phyloP scores from a whole-genome alignment of 768 basidiomycete species.

The Tephrocybe sp. region DNA sequence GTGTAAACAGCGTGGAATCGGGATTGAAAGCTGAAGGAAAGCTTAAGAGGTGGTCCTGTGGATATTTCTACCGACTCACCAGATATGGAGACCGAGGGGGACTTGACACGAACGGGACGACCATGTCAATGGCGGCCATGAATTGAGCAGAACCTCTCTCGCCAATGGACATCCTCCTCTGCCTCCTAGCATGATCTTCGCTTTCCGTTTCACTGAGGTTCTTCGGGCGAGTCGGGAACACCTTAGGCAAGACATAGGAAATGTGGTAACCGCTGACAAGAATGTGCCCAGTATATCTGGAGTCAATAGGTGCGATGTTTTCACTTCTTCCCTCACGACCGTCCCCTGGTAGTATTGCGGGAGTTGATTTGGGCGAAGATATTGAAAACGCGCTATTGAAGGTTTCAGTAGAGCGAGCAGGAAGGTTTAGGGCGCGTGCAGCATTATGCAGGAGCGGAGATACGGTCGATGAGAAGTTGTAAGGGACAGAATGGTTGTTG shows the following conservation, averaged over 20 bases:
- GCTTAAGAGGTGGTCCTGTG: slow-evolving; percentile 4
- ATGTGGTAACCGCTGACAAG: slow-evolving; percentile 77
- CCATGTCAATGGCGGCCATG: slow-evolving; percentile 80
- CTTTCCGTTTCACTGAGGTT: slow-evolving; percentile 28
- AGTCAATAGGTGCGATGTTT: slow-evolving; percentile 50
- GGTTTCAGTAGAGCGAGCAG: slow-evolving; percentile 55
- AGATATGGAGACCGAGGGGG: slow-evolving; percentile 78
- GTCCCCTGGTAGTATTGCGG: slow-evolving; percentile 26
- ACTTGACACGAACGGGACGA: slow-evolving; percentile 64
- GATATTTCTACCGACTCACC: slow-evolving; percentile 35
- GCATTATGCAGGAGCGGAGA: slow-evolving; percentile 69
- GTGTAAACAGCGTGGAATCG: slow-evolving; percentile 74
- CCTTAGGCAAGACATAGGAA: slow-evolving; percentile 73
- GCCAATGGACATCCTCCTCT: slow-evolving; percentile 55
- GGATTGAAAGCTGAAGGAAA: slow-evolving; percentile 63
- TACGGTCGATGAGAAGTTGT: slow-evolving; percentile 66
- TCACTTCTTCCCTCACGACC: slow-evolving; percentile 25
- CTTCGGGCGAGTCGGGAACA: slow-evolving; percentile 41
- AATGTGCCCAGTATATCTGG: slow-evolving; percentile 71
- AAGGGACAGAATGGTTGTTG: slow-evolving; percentile 68
- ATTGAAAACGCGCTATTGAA: slow-evolving; percentile 59
- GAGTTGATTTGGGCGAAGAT: slow-evolving; percentile 31
- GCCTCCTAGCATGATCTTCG: slow-evolving; percentile 25
- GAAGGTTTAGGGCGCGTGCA: slow-evolving; percentile 66
- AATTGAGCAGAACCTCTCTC: slow-evolving; percentile 67